Evolutionary conservation across 1,284 basidiomycete genomes (phyloP).

Genomic region (Rhodotorula mucilaginosa): DNA sequence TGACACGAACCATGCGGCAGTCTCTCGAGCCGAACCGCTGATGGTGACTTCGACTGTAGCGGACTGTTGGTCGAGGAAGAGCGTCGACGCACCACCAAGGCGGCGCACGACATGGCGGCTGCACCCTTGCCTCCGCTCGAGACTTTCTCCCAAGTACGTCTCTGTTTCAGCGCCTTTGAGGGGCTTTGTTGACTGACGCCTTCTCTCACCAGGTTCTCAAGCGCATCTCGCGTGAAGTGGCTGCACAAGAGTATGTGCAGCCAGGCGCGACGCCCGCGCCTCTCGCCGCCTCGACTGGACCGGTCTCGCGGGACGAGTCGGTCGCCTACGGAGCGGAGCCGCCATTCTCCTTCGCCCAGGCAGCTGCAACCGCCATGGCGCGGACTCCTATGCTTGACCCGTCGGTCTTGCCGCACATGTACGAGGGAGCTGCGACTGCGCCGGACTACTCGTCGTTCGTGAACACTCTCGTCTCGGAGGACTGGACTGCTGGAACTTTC

Average conservation of each 20-base stretch:
- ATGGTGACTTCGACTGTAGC: not conserved
- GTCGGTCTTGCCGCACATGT: not conserved
- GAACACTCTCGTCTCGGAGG: conserved; percentile 5
- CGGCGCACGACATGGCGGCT: conserved; percentile 22
- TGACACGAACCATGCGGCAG: not conserved
- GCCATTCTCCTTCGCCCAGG: conserved; percentile 19
- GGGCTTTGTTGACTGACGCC: too few species aligned
- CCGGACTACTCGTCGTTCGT: conserved; percentile 14
- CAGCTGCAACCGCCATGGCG: conserved; percentile 21
- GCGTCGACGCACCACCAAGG: conserved; percentile 21
- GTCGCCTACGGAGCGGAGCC: not conserved
- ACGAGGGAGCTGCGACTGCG: not conserved
- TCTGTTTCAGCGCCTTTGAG: not conserved
- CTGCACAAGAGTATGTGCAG: conserved; percentile 4
- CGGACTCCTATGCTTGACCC: conserved; percentile 1
- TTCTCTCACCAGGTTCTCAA: conserved; percentile 28
- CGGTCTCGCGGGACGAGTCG: not conserved
- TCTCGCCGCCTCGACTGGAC: not conserved
- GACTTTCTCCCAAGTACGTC: conserved; percentile 29
- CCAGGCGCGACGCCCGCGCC: not conserved
- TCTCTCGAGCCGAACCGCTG: not conserved
- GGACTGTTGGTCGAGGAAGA: conserved; percentile 31
- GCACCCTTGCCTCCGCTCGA: conserved; percentile 9
- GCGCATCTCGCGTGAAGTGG: conserved; percentile 27
- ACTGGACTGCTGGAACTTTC: conserved; percentile 6